Conservation (phyloP, 129 eudicot species). For the Rutidosis leptorrhynchoides region DNA sequence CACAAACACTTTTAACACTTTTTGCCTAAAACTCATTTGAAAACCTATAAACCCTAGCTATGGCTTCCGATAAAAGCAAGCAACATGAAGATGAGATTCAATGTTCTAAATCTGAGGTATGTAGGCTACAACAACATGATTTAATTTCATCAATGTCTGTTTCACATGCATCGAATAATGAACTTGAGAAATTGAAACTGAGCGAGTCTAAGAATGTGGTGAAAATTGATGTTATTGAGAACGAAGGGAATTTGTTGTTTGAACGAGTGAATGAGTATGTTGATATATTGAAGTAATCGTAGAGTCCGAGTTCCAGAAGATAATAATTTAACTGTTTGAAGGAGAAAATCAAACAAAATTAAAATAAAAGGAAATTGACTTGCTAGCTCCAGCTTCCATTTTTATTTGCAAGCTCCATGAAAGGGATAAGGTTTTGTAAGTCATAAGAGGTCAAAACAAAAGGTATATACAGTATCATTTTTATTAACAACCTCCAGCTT, state of each 20-base stretch:
- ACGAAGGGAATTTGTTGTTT: slow-evolving; percentile 46
- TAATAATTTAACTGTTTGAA: too few species aligned
- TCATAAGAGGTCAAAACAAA: too few species aligned
- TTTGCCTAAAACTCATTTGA: slow-evolving; percentile 6
- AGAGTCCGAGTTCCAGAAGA: too few species aligned
- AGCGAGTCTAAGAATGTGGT: slow-evolving; percentile 33
- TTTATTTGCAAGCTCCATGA: too few species aligned
- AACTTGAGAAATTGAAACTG: slow-evolving; percentile 39
- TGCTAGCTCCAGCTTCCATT: too few species aligned
- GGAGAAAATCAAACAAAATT: too few species aligned
- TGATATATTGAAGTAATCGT: slow-evolving; percentile 24
- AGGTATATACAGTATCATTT: too few species aligned
- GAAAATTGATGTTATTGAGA: slow-evolving; percentile 43
- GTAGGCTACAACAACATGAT: slow-evolving; percentile 66
- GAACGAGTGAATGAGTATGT: slow-evolving; percentile 26
- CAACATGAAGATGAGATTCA: slow-evolving; percentile 36
- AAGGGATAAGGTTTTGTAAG: too few species aligned
- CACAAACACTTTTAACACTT: too few species aligned
- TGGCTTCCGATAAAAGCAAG: slow-evolving; percentile 33
- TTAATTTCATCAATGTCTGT: slow-evolving; percentile 37
- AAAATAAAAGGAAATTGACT: too few species aligned
- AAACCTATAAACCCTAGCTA: slow-evolving; percentile 31
- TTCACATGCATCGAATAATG: slow-evolving; percentile 34
- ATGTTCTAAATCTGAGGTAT: slow-evolving; percentile 34
- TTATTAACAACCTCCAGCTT: too few species aligned